Evolutionary conservation across 2,329 filamentous ascomycete species (phyloP).

Genomic region (Aureobasidium melanogenum): DNA sequence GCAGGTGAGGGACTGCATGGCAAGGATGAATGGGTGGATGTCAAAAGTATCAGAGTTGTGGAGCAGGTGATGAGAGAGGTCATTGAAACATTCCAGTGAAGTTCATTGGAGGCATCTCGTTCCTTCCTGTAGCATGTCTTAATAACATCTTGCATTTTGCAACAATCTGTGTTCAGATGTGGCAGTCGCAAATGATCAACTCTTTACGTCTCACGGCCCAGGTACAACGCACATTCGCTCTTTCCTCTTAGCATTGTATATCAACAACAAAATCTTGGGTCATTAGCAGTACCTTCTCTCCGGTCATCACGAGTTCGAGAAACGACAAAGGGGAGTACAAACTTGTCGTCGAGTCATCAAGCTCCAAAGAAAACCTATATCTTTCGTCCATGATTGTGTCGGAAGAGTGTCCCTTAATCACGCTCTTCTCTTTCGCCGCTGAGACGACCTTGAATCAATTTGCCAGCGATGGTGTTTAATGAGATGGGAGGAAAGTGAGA

Average conservation of each 20-base stretch:
- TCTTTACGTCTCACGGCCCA: not conserved
- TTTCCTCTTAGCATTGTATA: not conserved
- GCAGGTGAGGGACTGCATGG: not conserved
- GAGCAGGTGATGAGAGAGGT: not conserved
- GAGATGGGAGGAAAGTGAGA: no score
- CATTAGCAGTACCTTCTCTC: no score
- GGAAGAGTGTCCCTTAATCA: not conserved
- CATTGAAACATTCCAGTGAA: not conserved
- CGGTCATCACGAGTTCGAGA: no score
- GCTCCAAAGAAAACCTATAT: no score
- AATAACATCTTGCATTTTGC: not conserved
- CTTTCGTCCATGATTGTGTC: no score
- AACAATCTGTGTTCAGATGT: not conserved
- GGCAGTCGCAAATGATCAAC: not conserved
- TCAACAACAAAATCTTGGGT: not conserved
- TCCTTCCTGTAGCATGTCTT: not conserved
- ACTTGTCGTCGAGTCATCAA: no score
- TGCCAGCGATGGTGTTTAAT: no score
- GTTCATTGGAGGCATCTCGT: not conserved
- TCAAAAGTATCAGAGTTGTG: not conserved
- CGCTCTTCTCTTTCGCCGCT: no score
- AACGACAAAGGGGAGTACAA: no score
- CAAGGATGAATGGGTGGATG: constrained; percentile 3
- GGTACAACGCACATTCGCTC: not conserved
- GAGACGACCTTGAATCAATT: no score